Evolutionary conservation across 2,329 filamentous ascomycete species (phyloP), one percentile per base, ranked within the genome.

Genomic region (Anisogramma anomala): DNA sequence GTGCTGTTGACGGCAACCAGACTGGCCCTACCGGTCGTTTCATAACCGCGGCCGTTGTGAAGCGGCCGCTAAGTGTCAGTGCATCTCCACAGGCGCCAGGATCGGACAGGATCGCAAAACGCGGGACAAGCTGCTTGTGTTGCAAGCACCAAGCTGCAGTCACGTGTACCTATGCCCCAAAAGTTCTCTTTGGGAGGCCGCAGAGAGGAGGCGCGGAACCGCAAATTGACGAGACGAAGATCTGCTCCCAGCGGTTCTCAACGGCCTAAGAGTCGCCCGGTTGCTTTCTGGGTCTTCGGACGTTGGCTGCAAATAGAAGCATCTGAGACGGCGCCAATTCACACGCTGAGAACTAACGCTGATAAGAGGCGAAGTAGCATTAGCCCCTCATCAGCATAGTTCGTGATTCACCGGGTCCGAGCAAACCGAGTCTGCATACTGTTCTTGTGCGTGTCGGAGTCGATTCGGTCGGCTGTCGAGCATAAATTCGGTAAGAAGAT

Each of bases 281-380:
- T 13, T 25, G 33, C 28, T 11, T 32, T 22, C 34, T 26, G 10
- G 39, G 39, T 27, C 28, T 22, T 26, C 33, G 22, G 36, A 27
- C 14, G 15, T 20, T n/a, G 26, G 32, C 30, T 14, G 39, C 39
- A 33, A n/a, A 42, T 33, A 31, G 39, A 18, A 37, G 10, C 17
- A 33, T n/a, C 11, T 15, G 18, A 20, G 27, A 20, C 19, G 14
- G 14, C n/a, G 27, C 15, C 27, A 30, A 30, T 14, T 13, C n/a
- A 14, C 27, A 30, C n/a, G 15, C 13, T 14, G 27, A 14, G 15
- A 15, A 13, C 11, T 14, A 4, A 14, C 15, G n/a, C n/a, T 30
- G 13, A 6, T 14, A 7, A 30, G 27, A 6, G 27, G 13, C 15
- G 3, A 15, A 30, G n/a, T 7, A 27, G 35, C 35, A 27, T n/a